Evolutionary conservation across 306 rosid species (phyloP).

Genomic region (Vigna angularis): DNA sequence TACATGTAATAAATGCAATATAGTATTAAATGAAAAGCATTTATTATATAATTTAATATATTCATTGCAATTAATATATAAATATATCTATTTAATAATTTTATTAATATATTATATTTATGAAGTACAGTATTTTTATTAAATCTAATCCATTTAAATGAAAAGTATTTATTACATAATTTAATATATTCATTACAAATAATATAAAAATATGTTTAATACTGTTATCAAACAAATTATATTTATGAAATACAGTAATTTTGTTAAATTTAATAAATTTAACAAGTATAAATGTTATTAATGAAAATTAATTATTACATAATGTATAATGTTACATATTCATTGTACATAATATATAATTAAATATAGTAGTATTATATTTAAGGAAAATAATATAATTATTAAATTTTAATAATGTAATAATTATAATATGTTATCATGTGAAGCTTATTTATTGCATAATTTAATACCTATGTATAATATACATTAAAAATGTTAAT

Average conservation of each 20-base stretch:
- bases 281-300: background rate
- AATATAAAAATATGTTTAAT: background rate
- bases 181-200: background rate
- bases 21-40: background rate
- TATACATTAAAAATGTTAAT: background rate
- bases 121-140: background rate
- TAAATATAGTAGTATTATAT: background rate
- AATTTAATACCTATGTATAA: background rate
- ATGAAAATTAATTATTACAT: background rate
- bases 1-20: no score
- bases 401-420: background rate
- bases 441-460: background rate
- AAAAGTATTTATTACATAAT: no score
- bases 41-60: background rate
- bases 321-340: background rate
- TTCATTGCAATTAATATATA: background rate
- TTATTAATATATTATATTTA: background rate
- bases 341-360: background rate
- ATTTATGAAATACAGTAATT: background rate
- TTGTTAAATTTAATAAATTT: background rate
- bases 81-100: background rate
- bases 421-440: background rate
- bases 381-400: no score
- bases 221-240: background rate
- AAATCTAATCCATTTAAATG: background rate